Conservation (phyloP, 495 filamentous ascomycete species). For the Penicillium soppii region DNA sequence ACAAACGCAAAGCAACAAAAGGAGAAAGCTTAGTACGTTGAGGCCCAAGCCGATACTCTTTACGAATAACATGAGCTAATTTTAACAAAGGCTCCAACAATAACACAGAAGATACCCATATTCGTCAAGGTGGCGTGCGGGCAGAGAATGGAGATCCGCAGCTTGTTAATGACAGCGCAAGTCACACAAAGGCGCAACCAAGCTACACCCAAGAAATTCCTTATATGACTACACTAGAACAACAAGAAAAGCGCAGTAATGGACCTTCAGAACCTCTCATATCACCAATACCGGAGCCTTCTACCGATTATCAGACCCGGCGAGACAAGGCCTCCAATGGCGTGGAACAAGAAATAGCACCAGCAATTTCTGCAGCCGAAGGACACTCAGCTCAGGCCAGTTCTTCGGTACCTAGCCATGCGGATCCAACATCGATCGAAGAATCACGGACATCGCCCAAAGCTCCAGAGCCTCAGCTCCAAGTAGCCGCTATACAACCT, state of each 20-base stretch:
- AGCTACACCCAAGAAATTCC: not conserved
- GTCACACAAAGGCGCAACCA: not conserved
- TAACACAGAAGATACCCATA: not conserved
- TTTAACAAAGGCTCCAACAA: constrained; percentile 15
- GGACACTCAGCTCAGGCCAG: not conserved
- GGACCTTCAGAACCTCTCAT: not conserved
- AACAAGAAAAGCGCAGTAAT: not conserved
- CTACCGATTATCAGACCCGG: not conserved
- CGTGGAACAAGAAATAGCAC: not conserved
- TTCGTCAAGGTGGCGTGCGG: constrained; percentile 1
- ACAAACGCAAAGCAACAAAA: constrained; percentile 21
- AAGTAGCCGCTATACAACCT: not conserved
- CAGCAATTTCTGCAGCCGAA: not conserved
- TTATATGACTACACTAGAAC: not conserved
- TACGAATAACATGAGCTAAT: constrained; percentile 3
- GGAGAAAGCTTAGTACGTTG: constrained; percentile 23
- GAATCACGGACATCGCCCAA: not conserved
- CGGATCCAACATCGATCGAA: not conserved
- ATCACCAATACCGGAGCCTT: not conserved
- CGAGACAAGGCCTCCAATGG: not conserved
- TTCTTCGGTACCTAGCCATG: not conserved
- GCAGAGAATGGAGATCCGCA: not conserved
- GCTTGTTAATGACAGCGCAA: constrained; percentile 7
- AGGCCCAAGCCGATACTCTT: not conserved
- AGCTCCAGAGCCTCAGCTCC: too few relatives aligned